Evolutionary conservation across 148 eudicot species (phyloP), one percentile per base, ranked within the genome.

Genomic region (Vaccinium vitisidaea): DNA sequence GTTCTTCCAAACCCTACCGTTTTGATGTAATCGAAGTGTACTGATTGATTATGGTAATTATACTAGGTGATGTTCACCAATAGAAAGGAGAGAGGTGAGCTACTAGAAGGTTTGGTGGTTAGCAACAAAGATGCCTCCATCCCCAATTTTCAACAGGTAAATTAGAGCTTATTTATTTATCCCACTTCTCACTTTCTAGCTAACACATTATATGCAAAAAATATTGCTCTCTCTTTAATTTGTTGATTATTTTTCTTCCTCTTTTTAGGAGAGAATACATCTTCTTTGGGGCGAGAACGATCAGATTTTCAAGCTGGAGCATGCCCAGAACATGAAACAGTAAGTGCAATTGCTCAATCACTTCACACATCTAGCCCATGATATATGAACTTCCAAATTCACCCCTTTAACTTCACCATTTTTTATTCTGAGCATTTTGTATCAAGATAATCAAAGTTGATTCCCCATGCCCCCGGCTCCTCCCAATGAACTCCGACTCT

Each of bases 211-310:
- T 32, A 25, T n/a, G 30, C 58, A 63, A 63, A 23, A 59, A 1
- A 2, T 23, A 25, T 11, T 67, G 15, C 25, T 67, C 71, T 3
- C 19, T 73, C n/a, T 36, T 16, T 73, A 39, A 73, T 73, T 73
- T 30, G 1, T 30, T 71, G 43, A 39, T 71, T 32, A 23, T 13
- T 71, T 71, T 73, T 12, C 19, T 54, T 10, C 9, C 59, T 53
- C 6, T 52, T n/a, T 69, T 85, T 50, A 61, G 48, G 86, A 94
- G 97, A 90, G 83, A 90, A 97, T 95, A 73, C 99, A 95, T 91
- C 96, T 97, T 36, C 86, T 97, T 25, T 97, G 98, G 99, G 99
- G 99, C 15, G 98, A 95, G 84, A 89, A 90, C 48, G 99, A 97
- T 88, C 98, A 95, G 80, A 90, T 97, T 71, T 97, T 97, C 90